Evolutionary conservation across 1,139 yeast species (phyloP), one percentile per base, ranked within the genome.

Genomic region (Blastobotrys raffinosifermentans): DNA sequence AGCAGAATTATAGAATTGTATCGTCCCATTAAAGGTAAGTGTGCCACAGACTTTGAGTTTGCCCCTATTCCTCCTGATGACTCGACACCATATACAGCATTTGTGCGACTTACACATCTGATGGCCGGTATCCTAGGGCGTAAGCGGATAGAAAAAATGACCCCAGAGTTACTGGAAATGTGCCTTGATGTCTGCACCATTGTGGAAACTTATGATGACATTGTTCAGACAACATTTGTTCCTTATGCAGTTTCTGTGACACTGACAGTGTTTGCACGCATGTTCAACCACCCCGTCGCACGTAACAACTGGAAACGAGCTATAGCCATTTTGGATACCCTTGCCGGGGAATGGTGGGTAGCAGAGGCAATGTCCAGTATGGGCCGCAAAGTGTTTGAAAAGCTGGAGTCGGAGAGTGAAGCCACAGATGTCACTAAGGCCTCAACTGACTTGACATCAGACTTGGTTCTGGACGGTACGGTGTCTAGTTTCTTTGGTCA

Each of bases 1-100:
- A 67, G 63, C 35, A 45, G 49, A 17, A 58, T 60, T 45, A 43
- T 57, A n/a, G 49, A 54, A 19, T 47, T 60, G 34, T 62, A 54
- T 39, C 55, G 61, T 18, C 68, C 68, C 2, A 40, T 48, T 7
- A 37, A 33, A 18, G 35, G 37, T 8, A 45, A 44, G n/a, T 39
- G 27, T n/a, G 31, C 31, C 9, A 38, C 44, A 3, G 40, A 37
- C 4, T 23, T 31, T 9, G 44, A 34, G 11, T 14, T 13, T 27
- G 22, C 35, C 8, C 11, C 26, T 31, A 17, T 31, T 2, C 33
- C 35, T 15, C 38, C 34, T 2, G 47, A 45, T 21, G 47, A 45
- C 40, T 39, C 38, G 18, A 26, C 41, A 19, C 20, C 51, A 29
- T 31, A 37, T 34, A 31, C 43, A 19, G 49, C 38, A 27, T 39